Evolutionary conservation across 352 stramenopile genomes (phyloP).

Genomic region (Blastocystis sp.): DNA sequence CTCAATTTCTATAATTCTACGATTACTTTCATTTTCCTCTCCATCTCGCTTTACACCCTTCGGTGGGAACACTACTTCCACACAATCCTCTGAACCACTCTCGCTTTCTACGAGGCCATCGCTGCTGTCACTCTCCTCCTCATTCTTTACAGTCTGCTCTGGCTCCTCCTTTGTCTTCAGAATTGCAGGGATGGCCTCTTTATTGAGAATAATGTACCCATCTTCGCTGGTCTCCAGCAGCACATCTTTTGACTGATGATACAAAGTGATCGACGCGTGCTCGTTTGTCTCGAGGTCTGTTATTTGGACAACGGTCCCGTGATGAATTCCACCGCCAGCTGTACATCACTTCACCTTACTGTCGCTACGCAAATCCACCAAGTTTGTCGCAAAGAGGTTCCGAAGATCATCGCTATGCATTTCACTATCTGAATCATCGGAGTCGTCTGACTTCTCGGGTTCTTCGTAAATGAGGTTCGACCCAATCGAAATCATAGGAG

Average conservation of each 20-base stretch:
- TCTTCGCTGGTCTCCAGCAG: conserved; percentile 17
- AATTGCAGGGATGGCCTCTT: conserved; percentile 22
- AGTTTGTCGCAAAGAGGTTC: neutral
- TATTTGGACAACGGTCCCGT: neutral
- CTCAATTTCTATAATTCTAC: neutral
- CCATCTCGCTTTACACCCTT: neutral
- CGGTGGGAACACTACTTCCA: neutral
- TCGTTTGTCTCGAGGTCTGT: conserved; percentile 5
- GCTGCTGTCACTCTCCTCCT: conserved; percentile 10
- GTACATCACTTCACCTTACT: neutral
- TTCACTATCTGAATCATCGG: neutral
- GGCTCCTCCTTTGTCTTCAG: neutral
- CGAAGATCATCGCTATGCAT: neutral
- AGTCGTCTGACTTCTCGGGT: neutral
- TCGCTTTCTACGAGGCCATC: neutral
- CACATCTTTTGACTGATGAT: neutral
- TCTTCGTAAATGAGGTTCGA: conserved; percentile 43
- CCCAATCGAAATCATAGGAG: conserved; percentile 23
- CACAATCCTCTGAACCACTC: neutral
- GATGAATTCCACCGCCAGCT: conserved; percentile 25
- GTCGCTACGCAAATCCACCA: conserved; percentile 9
- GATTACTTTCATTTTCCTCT: neutral
- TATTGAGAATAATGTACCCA: conserved; percentile 45
- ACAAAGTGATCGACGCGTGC: conserved; percentile 40
- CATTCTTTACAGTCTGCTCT: neutral